Base-by-base conservation (phyloP, 495 filamentous ascomycete species). In the Saxispiralis lemnorum region DNA sequence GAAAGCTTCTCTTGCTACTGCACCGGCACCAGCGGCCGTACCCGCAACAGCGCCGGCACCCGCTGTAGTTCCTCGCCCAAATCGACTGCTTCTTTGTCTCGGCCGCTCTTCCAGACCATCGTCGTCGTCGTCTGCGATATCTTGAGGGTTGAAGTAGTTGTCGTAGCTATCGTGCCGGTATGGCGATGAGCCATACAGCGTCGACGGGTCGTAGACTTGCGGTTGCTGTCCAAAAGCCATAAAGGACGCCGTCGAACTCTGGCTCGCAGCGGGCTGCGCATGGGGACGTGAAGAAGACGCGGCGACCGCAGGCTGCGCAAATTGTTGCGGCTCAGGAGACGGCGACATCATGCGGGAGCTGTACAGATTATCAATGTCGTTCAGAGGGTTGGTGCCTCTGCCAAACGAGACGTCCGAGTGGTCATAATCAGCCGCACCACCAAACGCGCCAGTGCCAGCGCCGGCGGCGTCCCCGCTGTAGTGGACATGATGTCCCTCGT, bases 81-180 rank as follows among this genome's bases (percentile, higher is more conserved):
- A 38, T 53, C 46, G 15, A 48, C 45, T 43, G 39, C 32, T 34
- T 45, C 35, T 43, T 60, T 58, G 35, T 53, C 58, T 18, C 58
- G 63, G 56, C 56, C 63, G 49, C 44, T 41, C 45, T 13, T 44
- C 57, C 38, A 85, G 68, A 3, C 78, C 83, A 48, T 93, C 85
- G 51, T 93, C 85, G 7, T 79, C 83, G 52, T 93, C 84, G 53
- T 94, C 85, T 2, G 70, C 75, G 42, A 92, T 86, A 1, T 78
- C 76, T 47, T 79, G 72, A 0, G 84, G 83, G 54, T 93, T 78
- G 39, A 92, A 32, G 14, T 66, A 70, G 40, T 70, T 72, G 20
- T 56, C 53, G 39, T 70, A 66, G 5, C 58, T 43, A 34, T 52
- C 51, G 18, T 54, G 54, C 16, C 50, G 52, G 24, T 44, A 44